Conservation (phyloP, 163 green algal species). For the Volvox carteri region DNA sequence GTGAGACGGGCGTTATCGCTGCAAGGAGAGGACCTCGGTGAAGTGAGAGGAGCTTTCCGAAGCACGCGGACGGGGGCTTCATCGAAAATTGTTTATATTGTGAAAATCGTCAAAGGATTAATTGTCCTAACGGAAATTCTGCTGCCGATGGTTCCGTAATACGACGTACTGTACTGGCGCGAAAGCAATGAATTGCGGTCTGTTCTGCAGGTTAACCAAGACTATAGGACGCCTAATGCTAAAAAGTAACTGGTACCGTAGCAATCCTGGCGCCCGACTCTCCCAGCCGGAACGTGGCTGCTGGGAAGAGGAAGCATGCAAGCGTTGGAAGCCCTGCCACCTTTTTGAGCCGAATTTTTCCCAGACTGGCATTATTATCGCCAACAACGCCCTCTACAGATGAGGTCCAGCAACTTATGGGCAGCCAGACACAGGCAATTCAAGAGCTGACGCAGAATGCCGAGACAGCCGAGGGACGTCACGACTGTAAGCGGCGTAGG, state of each 20-base stretch:
- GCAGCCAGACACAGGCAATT: neutral
- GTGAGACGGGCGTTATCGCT: neutral
- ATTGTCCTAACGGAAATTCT: too few species aligned
- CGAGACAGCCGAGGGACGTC: too few species aligned
- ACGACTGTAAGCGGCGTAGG: constrained; percentile 2
- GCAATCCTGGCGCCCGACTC: constrained; percentile 22
- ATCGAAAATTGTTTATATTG: neutral
- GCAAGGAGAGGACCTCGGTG: neutral
- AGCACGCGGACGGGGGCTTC: neutral
- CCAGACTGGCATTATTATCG: neutral
- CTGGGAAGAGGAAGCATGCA: neutral
- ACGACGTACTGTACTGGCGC: neutral
- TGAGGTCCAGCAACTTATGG: neutral
- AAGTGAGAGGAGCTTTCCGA: neutral
- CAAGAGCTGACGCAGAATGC: neutral
- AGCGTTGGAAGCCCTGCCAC: constrained; percentile 9
- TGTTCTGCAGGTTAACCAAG: too few species aligned
- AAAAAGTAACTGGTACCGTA: neutral
- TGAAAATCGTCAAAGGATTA: neutral
- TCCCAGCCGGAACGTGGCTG: neutral
- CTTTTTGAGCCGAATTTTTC: constrained; percentile 29
- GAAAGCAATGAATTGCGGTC: too few species aligned
- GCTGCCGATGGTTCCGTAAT: too few species aligned
- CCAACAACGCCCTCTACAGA: neutral
- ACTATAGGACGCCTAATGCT: too few species aligned